Evolutionary conservation across 192 early-diverging fungal genomes (phyloP).

Genomic region (Mortierella hygrophila): DNA sequence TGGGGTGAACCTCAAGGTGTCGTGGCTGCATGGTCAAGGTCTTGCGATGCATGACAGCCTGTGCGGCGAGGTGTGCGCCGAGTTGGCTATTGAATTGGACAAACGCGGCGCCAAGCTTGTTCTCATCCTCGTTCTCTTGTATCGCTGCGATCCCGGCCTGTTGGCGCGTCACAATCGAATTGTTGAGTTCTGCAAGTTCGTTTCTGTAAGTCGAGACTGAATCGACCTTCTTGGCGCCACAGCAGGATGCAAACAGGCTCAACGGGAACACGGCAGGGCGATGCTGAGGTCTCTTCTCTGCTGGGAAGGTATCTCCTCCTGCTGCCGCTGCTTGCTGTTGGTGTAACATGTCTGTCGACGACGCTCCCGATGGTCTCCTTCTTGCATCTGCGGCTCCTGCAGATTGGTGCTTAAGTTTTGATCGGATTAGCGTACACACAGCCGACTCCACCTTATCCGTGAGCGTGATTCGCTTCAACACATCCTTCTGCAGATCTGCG

Average conservation of each 20-base stretch:
- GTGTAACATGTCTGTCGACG: constrained; percentile 10
- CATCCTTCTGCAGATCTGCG: constrained; percentile 58
- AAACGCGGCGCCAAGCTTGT: constrained; percentile 73
- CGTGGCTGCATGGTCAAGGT: constrained; percentile 74
- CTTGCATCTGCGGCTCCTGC: not conserved
- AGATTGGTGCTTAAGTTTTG: constrained; percentile 26
- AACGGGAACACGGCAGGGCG: constrained; percentile 60
- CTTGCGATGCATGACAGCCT: constrained; percentile 68
- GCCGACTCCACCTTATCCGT: constrained; percentile 62
- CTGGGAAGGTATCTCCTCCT: constrained; percentile 37
- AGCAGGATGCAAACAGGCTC: constrained; percentile 27
- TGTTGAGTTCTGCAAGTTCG: constrained; percentile 56
- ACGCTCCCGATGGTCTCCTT: not conserved
- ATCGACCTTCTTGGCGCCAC: constrained; percentile 71
- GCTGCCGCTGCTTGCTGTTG: constrained; percentile 15
- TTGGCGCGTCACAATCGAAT: constrained; percentile 55
- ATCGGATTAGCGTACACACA: constrained; percentile 58
- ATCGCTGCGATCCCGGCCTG: constrained; percentile 33
- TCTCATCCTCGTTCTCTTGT: constrained; percentile 28
- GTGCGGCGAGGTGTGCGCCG: constrained; percentile 81
- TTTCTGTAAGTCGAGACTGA: constrained; percentile 59
- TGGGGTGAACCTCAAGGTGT: constrained; percentile 71
- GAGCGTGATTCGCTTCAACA: constrained; percentile 61
- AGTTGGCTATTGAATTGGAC: constrained; percentile 81
- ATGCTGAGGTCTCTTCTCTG: constrained; percentile 64